These are phyloP conservation scores for Populus tremula DNA, from an alignment of 345 rosid genomes.

Conservation along the genomic window DNA sequence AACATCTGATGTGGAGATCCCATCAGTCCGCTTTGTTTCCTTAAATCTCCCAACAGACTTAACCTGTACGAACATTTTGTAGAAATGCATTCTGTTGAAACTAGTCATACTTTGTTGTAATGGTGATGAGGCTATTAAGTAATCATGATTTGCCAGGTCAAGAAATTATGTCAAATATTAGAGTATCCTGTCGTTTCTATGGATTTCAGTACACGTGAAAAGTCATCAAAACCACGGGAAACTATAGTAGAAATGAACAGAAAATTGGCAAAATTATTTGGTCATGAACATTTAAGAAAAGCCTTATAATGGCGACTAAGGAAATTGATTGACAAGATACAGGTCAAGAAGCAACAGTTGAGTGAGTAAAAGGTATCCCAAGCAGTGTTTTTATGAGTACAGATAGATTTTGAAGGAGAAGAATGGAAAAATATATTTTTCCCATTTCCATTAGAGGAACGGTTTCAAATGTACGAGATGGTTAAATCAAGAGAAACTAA, in stretches of 20 bases:
- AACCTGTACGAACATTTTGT: constrained; percentile 30
- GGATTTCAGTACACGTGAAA: neutral
- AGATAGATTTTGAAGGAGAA: neutral
- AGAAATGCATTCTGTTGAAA: neutral
- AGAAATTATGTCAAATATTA: neutral
- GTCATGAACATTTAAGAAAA: neutral
- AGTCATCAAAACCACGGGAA: neutral
- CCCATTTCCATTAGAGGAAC: neutral
- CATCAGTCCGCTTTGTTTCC: constrained; percentile 70
- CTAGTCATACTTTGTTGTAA: neutral
- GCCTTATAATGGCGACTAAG: neutral
- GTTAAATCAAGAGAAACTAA: neutral
- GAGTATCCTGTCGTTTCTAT: neutral
- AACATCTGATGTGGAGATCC: constrained; percentile 67
- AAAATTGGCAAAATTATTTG: neutral
- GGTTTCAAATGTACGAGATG: neutral
- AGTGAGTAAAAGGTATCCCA: neutral
- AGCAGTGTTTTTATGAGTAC: neutral
- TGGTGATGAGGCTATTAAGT: neutral
- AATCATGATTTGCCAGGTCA: neutral
- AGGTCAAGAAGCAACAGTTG: neutral
- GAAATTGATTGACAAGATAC: neutral
- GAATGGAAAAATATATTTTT: neutral
- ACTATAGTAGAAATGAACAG: neutral
- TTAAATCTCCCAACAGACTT: constrained; percentile 55